Evolutionary conservation across 805 yeast genomes (phyloP).

Genomic region (Saturnispora mendoncae): DNA sequence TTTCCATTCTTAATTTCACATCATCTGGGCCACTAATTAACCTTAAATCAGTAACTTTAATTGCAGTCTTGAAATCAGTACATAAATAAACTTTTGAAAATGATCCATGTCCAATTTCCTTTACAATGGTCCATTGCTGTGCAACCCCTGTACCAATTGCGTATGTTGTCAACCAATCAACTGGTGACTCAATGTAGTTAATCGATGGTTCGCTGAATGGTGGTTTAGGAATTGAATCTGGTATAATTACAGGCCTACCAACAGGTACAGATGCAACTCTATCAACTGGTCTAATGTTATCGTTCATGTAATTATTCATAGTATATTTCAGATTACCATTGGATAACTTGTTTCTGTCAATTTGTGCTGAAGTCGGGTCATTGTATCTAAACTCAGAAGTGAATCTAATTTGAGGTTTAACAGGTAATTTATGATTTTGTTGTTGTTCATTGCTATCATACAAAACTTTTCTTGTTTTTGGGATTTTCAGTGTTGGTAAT

Average conservation of each 20-base stretch:
- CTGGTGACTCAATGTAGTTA: background rate
- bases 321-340: background rate
- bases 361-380: constrained; percentile 1
- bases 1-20: constrained; percentile 45
- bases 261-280: constrained; percentile 25
- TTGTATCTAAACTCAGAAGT: constrained; percentile 15
- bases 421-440: too few relatives aligned
- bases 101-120: constrained; percentile 55
- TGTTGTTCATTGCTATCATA: constrained; percentile 6
- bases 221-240: background rate
- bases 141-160: constrained; percentile 4
- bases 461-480: constrained; percentile 4
- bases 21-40: constrained; percentile 26
- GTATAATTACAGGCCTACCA: constrained; percentile 13
- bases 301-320: background rate
- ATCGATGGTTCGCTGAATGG: constrained; percentile 2
- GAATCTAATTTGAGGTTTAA: constrained; percentile 4
- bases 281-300: constrained; percentile 23
- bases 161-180: constrained; percentile 6
- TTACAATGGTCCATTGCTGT: constrained; percentile 27
- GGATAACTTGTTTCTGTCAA: background rate
- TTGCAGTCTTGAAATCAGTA: constrained; percentile 41
- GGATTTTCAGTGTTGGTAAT: constrained; percentile 2
- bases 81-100: constrained; percentile 59
- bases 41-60: constrained; percentile 44